These are phyloP conservation scores for Triticum dicoccoides DNA, from an alignment of 176 grass and related monocot genomes.

Conservation along the genomic window DNA sequence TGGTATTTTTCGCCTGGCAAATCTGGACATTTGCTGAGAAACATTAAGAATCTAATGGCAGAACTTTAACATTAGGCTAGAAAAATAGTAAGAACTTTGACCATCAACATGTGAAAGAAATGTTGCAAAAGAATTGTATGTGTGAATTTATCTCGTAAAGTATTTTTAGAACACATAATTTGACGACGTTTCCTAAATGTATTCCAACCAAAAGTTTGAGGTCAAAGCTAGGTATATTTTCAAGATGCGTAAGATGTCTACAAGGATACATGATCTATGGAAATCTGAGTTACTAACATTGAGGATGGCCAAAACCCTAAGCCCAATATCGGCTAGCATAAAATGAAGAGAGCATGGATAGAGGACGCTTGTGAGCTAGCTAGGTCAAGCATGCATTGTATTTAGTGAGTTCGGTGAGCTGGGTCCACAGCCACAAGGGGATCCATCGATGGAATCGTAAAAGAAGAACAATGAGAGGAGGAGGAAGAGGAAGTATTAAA, in stretches of 20 bases:
- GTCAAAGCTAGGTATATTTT: neutral
- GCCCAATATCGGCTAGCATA: neutral
- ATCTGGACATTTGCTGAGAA: no score
- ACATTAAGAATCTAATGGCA: no score
- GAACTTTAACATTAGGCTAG: no score
- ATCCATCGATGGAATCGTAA: neutral
- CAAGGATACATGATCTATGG: no score
- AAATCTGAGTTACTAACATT: neutral
- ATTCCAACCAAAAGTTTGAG: neutral
- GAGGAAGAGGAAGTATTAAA: neutral
- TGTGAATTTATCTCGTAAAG: neutral
- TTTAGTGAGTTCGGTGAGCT: conserved; percentile 1
- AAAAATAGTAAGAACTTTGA: no score
- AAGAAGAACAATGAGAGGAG: neutral
- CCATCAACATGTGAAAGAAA: no score
- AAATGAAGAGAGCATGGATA: neutral
- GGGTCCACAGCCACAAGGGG: neutral
- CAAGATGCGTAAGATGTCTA: no score
- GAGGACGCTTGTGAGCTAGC: neutral
- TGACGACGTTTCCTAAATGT: neutral
- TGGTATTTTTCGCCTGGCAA: no score
- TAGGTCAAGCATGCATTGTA: neutral
- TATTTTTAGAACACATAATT: neutral
- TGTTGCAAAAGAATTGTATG: no score
- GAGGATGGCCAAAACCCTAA: neutral